Conservation (phyloP, 129 eudicot species). For the Scalesia atractyloides region DNA sequence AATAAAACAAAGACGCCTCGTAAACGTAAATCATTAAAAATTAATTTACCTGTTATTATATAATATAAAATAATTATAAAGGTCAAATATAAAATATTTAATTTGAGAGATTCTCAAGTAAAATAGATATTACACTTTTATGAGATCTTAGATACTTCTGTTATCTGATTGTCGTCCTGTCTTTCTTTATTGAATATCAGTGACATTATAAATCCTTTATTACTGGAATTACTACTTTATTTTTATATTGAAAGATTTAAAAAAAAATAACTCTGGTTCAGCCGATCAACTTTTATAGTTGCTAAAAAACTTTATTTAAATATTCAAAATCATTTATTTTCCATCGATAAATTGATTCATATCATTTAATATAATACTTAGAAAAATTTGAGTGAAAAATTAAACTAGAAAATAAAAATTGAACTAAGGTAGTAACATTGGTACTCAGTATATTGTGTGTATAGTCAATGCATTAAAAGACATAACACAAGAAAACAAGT, state of each 20-base stretch:
- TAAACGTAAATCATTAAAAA: conserved; percentile 1
- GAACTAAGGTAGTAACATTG: neutral
- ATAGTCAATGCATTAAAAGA: neutral
- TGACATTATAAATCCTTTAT: neutral
- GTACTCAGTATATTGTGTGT: conserved; percentile 15
- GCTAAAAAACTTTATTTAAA: neutral
- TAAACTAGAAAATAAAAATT: neutral
- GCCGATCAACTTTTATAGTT: too few species aligned
- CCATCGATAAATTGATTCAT: too few species aligned
- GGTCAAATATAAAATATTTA: conserved; percentile 24
- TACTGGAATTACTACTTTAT: too few species aligned
- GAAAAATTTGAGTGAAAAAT: neutral
- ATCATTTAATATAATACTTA: neutral
- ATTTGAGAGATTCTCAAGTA: conserved; percentile 28
- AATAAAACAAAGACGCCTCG: conserved; percentile 15
- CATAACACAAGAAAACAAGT: conserved; percentile 37
- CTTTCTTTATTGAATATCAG: neutral
- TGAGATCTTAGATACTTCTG: conserved; percentile 19
- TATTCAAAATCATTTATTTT: too few species aligned
- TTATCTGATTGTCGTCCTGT: conserved; percentile 10
- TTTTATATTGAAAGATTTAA: too few species aligned
- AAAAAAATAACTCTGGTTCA: too few species aligned
- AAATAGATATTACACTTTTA: conserved; percentile 33
- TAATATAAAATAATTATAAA: conserved; percentile 13
- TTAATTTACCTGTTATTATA: neutral